A percentile compares a stretch with the other conserved stretches of the same genome.
phyloP scores from a whole-genome alignment of 1,139 yeast genomes.

The Candida labiduridarum region DNA sequence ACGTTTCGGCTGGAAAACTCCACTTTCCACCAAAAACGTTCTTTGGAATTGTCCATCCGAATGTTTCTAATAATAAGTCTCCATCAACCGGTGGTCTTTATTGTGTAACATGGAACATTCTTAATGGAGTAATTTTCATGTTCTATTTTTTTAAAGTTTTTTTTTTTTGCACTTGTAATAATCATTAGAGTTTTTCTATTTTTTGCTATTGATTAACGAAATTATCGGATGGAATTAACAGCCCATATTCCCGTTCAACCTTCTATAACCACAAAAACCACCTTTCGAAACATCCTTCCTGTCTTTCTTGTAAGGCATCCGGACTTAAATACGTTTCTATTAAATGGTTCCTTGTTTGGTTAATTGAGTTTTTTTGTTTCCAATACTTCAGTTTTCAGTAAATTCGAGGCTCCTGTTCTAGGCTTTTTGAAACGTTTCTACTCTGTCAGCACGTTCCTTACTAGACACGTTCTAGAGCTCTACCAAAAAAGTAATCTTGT shows the following conservation, averaged over 20 bases:
- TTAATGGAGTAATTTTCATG: not conserved
- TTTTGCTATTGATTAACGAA: too few species aligned
- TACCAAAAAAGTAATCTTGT: too few species aligned
- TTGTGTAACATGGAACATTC: not conserved
- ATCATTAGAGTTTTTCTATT: not conserved
- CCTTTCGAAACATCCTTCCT: too few species aligned
- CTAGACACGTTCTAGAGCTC: too few species aligned
- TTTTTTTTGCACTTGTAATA: not conserved
- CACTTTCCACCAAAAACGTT: not conserved
- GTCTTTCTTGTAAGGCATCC: too few species aligned
- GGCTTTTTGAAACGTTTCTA: too few species aligned
- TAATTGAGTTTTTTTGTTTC: not conserved
- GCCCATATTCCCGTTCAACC: not conserved
- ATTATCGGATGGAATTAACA: not conserved
- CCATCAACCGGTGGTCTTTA: not conserved
- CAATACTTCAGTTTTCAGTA: not conserved
- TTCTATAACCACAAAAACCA: too few species aligned
- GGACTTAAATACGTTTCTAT: too few species aligned
- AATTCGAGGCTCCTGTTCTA: not conserved
- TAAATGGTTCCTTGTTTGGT: not conserved
- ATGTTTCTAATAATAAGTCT: slow-evolving; percentile 2
- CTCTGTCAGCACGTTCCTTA: too few species aligned
- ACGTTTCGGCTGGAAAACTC: not conserved
- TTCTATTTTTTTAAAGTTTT: not conserved
- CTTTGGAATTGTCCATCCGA: not conserved